Evolutionary conservation across 495 filamentous ascomycete genomes (phyloP), one percentile per base, ranked within the genome.

Genomic region (Hypoxylon crocopeplum): DNA sequence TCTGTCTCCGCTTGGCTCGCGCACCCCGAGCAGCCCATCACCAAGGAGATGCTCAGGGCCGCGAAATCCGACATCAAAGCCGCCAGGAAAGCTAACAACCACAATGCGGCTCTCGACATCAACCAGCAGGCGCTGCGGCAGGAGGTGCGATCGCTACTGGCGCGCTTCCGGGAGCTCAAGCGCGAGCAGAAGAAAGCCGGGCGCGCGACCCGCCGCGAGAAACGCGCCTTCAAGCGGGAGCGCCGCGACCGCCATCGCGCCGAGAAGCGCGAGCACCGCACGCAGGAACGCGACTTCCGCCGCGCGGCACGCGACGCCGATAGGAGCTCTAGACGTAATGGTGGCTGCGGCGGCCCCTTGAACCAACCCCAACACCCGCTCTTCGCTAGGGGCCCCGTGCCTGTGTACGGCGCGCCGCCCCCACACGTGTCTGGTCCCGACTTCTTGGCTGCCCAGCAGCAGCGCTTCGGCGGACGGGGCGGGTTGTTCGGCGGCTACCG

Each of bases 21-120:
- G 22, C 68, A 76, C 44, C 75, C 78, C 0, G 74, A 80, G 12
- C 68, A 76, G 33, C 69, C 70, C 22, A 66, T 80, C 40, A 81
- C 75, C n/a, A 75, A 60, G 46, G 64, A 69, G 12, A 69, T 64
- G 36, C 66, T 81, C n/a, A 68, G 68, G 46, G 39, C 57, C 10
- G 48, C 74, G 0, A 69, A 66, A 40, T 45, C 73, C 20, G 54
- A 75, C 15, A 74, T 82, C 57, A 74, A 75, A 34, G 65, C 61
- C n/a, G 72, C 74, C 16, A 72, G 68, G 27, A 63, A 69, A 16
- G 38, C 66, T 17, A 5, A 10, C 2, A 20, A 39, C 11, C 7
- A 45, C 45, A 48, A 49, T 55, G 39, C 56, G 7, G 15, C 32
- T 1, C 47, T 27, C 39, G 46, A 55, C 29, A 48, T 53, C 24